phyloP scores from a whole-genome alignment of 2,329 filamentous ascomycete genomes.

The Fusarium hostae region DNA sequence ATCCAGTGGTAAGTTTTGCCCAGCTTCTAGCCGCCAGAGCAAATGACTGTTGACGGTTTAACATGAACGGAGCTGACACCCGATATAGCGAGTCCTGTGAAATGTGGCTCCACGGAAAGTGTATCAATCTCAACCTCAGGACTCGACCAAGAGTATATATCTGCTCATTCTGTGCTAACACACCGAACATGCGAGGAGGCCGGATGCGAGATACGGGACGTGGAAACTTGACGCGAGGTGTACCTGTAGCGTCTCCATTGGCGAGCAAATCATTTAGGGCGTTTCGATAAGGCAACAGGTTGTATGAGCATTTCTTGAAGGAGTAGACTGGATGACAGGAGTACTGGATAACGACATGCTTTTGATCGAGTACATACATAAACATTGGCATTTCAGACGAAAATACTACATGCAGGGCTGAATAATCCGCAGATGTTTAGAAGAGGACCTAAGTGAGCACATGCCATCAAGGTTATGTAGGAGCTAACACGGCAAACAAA shows the following conservation, averaged over 20 bases:
- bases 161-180: constrained; percentile 71
- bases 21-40: not conserved
- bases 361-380: constrained; percentile 32
- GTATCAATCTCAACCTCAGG: constrained; percentile 67
- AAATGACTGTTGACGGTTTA: not conserved
- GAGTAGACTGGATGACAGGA: constrained; percentile 34
- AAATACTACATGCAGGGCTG: not conserved
- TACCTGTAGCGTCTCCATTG: constrained; percentile 52
- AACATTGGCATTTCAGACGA: constrained; percentile 12
- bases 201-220: constrained; percentile 59
- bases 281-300: constrained; percentile 50
- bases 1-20: constrained; percentile 67
- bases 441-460: not conserved
- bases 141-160: constrained; percentile 71
- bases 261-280: constrained; percentile 57
- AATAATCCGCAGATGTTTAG: not conserved
- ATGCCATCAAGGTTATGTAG: not conserved
- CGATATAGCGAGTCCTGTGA: constrained; percentile 70
- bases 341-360: constrained; percentile 25
- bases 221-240: constrained; percentile 39
- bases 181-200: constrained; percentile 63
- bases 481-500: not conserved
- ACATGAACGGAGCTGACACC: constrained; percentile 28
- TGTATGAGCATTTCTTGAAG: constrained; percentile 36
- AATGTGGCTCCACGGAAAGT: constrained; percentile 72